phyloP scores from a whole-genome alignment of 345 rosid species.

The Combretum micranthum region DNA sequence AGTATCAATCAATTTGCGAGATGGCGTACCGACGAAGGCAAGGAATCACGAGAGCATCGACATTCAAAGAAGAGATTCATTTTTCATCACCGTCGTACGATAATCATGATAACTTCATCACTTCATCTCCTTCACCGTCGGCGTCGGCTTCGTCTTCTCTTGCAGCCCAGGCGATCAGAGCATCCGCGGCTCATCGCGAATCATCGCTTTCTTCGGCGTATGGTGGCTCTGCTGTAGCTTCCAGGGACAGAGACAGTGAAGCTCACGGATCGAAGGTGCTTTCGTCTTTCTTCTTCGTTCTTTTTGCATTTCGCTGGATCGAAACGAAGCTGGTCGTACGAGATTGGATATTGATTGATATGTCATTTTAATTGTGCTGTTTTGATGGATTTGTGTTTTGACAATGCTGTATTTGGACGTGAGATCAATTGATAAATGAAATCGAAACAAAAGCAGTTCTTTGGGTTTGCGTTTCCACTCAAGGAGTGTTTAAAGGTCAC shows the following conservation, averaged over 20 bases:
- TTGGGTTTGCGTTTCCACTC: too few species aligned
- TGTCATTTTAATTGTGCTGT: too few species aligned
- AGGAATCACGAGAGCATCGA: conserved; percentile 63
- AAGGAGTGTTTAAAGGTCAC: too few species aligned
- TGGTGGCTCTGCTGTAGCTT: conserved; percentile 16
- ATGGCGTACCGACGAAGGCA: conserved; percentile 98
- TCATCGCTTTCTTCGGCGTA: conserved; percentile 42
- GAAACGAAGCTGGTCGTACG: neutral
- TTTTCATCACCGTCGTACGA: conserved; percentile 21
- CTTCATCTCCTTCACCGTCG: conserved; percentile 26
- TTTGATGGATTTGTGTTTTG: too few species aligned
- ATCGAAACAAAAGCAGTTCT: too few species aligned
- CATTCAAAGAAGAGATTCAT: conserved; percentile 70
- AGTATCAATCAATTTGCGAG: neutral
- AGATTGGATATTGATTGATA: neutral
- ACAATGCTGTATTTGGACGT: too few species aligned
- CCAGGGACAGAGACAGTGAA: conserved; percentile 15
- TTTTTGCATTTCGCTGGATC: neutral
- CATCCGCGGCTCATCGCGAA: conserved; percentile 47
- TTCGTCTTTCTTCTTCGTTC: neutral
- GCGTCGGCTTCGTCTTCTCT: conserved; percentile 31
- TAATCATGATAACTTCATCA: conserved; percentile 22
- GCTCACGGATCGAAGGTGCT: conserved; percentile 52
- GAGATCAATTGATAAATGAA: too few species aligned
- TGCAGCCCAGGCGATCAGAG: conserved; percentile 86